phyloP scores from a whole-genome alignment of 2,329 filamentous ascomycete genomes.

The Ilyonectria destructans region DNA sequence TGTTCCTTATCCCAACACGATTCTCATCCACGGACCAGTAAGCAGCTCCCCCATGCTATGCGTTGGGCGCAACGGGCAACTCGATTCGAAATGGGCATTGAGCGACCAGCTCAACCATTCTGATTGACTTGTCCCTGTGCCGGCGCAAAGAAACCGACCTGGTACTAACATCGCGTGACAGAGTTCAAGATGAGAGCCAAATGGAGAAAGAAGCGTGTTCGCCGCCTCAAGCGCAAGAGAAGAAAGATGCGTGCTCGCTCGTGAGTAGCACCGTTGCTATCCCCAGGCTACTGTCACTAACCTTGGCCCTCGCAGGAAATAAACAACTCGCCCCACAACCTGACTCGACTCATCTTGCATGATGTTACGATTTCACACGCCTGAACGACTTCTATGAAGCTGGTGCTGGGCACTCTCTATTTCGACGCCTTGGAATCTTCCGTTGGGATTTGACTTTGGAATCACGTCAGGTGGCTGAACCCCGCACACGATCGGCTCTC shows the following conservation, averaged over 20 bases:
- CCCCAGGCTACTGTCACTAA: conserved; percentile 47
- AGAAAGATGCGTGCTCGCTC: conserved; percentile 99
- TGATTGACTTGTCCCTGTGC: conserved; percentile 25
- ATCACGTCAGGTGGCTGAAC: conserved; percentile 49
- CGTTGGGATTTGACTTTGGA: conserved; percentile 49
- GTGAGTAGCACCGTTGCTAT: conserved; percentile 72
- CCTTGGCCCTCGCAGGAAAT: conserved; percentile 70
- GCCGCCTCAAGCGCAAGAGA: conserved; percentile 99
- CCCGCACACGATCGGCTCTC: conserved; percentile 50
- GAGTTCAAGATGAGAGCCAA: conserved; percentile 88
- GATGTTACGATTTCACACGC: conserved; percentile 56
- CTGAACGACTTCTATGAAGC: conserved; percentile 48
- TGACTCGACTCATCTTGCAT: conserved; percentile 66
- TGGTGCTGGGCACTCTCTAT: conserved; percentile 46
- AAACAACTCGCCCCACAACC: conserved; percentile 76
- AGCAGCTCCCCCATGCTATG: conserved; percentile 39
- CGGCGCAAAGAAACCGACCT: conserved; percentile 15
- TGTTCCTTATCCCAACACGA: conserved; percentile 62
- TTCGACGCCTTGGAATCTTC: conserved; percentile 40
- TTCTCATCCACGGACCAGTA: conserved; percentile 65
- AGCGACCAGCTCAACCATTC: conserved; percentile 29
- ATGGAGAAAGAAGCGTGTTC: conserved; percentile 99
- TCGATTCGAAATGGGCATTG: conserved; percentile 28
- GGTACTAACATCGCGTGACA: conserved; percentile 45
- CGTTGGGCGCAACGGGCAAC: conserved; percentile 25